Percentiles rank a stretch among this genome's conserved stretches.
phyloP scores from a whole-genome alignment of 495 filamentous ascomycete species.

The Penicillium lividum region DNA sequence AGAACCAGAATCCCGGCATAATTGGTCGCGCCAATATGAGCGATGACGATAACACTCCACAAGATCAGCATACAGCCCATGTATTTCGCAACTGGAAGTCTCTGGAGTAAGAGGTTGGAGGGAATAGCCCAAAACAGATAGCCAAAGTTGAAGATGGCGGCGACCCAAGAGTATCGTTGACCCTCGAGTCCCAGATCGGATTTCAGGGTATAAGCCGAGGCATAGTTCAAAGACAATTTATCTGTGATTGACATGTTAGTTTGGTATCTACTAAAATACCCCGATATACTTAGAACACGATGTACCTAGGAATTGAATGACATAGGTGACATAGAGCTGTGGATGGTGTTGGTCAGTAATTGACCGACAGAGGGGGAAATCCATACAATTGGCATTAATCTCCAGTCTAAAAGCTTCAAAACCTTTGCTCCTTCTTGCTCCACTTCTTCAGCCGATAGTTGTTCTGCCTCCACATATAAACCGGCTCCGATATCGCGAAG shows the following conservation, averaged over 20 bases:
- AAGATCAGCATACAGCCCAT: conserved; percentile 59
- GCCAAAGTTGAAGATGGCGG: conserved; percentile 52
- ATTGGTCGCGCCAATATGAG: conserved; percentile 57
- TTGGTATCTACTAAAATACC: background rate
- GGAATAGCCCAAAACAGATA: conserved; percentile 55
- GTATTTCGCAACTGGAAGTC: conserved; percentile 58
- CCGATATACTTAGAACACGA: too few relatives aligned
- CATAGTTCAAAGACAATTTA: conserved; percentile 44
- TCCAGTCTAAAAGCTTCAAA: conserved; percentile 36
- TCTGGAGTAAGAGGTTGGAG: conserved; percentile 55
- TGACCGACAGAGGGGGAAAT: background rate
- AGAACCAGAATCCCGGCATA: conserved; percentile 58
- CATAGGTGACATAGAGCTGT: conserved; percentile 40
- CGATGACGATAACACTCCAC: conserved; percentile 58
- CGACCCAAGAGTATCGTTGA: conserved; percentile 57
- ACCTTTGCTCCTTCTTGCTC: conserved; percentile 34
- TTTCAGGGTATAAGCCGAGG: conserved; percentile 39
- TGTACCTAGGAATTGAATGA: conserved; percentile 39
- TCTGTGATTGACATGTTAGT: conserved; percentile 14
- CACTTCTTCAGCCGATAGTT: conserved; percentile 34
- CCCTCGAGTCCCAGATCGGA: conserved; percentile 48
- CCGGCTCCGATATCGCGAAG: conserved; percentile 34
- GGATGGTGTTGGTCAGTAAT: background rate
- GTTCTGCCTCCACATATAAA: conserved; percentile 34
- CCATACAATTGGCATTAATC: conserved; percentile 37